Base-by-base conservation (phyloP, 495 filamentous ascomycete genomes). In the Penicillium pancosmium region DNA sequence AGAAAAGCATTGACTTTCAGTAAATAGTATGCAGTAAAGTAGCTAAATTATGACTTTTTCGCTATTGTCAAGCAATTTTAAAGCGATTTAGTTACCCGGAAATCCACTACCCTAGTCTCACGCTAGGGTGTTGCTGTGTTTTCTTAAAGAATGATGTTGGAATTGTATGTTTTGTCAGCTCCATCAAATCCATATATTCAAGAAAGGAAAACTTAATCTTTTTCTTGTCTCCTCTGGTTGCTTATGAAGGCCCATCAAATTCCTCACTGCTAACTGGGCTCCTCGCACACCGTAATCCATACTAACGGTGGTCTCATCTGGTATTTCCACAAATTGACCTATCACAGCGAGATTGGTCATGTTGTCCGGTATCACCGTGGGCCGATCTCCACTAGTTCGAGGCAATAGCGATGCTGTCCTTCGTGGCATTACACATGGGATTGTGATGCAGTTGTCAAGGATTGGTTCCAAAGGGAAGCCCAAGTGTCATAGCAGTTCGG, bases 321-420 rank as follows among this genome's bases (percentile, higher is more conserved):
- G 54, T 12, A 78, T 74, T 60, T 80, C 74, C 18, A 78, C 78
- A 62, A 74, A 80, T 56, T 76, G 73, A 0, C 78, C 78, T 8
- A 80, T 64, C 2, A 75, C 49, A 1, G 72, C 78, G 52, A 79
- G 49, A 64, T 80, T 80, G 19, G 55, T 66, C 25, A 67, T 68
- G 1, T 66, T 68, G 19, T 68, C 54, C 0, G 73, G 74, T 43
- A 78, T 69, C 5, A 80, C 71, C 33, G 21, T 34, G 36, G 77
- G 76, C 6, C 77, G 61, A 60, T 80, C 75, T 23, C 23, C 23
- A 23, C 23, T 1, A 23, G 4, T 23, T 23, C 23, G 23, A 23
- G 23, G 23, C 23, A 40, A 40, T 5, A 40, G 15, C 6, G 15
- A 13, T n/a, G 36, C 11, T n/a, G 36, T 40, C 36, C 58, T 56